phyloP scores from a whole-genome alignment of 2,329 filamentous ascomycete species.

The Alternaria viburni region DNA sequence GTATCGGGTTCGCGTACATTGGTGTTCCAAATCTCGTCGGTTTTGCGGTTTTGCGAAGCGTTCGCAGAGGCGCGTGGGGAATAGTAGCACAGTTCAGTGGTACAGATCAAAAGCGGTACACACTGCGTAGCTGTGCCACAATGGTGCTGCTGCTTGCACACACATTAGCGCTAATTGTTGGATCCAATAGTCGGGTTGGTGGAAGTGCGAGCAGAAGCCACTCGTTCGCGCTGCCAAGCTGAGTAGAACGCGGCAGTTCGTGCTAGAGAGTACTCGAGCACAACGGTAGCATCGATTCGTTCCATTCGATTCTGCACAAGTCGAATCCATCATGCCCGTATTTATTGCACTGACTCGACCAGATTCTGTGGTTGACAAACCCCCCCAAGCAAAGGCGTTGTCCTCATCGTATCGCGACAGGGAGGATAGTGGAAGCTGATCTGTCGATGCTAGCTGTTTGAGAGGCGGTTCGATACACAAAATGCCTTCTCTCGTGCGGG shows the following conservation, averaged over 20 bases:
- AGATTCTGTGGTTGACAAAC: not conserved
- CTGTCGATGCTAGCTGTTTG: not conserved
- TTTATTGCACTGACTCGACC: not conserved
- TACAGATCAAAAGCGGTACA: not conserved
- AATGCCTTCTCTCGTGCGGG: not conserved
- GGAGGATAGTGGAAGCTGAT: not conserved
- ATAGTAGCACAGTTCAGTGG: not conserved
- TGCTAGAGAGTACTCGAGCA: not conserved
- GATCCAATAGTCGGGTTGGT: not conserved
- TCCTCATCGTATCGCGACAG: not conserved
- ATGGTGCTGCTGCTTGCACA: not conserved
- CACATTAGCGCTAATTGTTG: conserved; percentile 4
- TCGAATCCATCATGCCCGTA: not conserved
- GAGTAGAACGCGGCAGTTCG: not conserved
- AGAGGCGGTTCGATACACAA: not conserved
- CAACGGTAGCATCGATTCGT: not conserved
- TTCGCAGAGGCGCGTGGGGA: not conserved
- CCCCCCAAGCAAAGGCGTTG: not conserved
- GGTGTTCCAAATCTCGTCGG: not conserved
- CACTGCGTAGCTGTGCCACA: conserved; percentile 1
- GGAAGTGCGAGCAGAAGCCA: not conserved
- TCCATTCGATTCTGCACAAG: not conserved
- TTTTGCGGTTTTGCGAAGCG: not conserved
- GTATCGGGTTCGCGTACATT: not conserved
- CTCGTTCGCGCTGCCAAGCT: not conserved